Percentiles rank a stretch among this genome's conserved stretches.
Evolutionary conservation across 2,329 filamentous ascomycete genomes (phyloP).

Genomic region (Claviceps lovelessii): DNA sequence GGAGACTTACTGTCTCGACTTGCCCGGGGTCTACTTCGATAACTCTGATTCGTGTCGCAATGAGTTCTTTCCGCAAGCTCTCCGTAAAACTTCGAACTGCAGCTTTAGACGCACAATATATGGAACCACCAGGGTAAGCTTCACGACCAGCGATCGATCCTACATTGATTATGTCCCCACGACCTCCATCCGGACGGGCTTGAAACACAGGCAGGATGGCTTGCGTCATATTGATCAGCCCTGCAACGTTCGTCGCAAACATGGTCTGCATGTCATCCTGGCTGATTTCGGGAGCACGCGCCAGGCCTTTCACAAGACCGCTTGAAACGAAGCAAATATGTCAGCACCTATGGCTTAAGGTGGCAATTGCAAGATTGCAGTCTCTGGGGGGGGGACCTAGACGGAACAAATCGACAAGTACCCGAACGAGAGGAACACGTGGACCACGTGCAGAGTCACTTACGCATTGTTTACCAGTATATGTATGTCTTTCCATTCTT

Average conservation of each 20-base stretch:
- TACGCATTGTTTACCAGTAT: slow-evolving; percentile 94
- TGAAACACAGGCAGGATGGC: slow-evolving; percentile 73
- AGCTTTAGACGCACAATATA: slow-evolving; percentile 89
- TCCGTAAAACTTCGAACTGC: slow-evolving; percentile 78
- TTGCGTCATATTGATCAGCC: slow-evolving; percentile 94
- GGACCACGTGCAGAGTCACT: slow-evolving; percentile 19
- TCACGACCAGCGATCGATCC: slow-evolving; percentile 82
- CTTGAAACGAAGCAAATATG: slow-evolving; percentile 26
- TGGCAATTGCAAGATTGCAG: not conserved
- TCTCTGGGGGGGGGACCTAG: no score
- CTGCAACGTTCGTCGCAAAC: slow-evolving; percentile 88
- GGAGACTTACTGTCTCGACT: slow-evolving; percentile 57
- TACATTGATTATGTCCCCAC: slow-evolving; percentile 89
- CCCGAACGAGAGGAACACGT: not conserved
- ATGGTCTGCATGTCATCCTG: slow-evolving; percentile 73
- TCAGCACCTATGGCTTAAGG: not conserved
- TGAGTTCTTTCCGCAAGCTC: slow-evolving; percentile 65
- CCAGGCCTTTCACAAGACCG: slow-evolving; percentile 78
- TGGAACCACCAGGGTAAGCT: slow-evolving; percentile 69
- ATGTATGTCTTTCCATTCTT: slow-evolving; percentile 72
- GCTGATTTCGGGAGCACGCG: slow-evolving; percentile 68
- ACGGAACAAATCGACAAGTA: not conserved
- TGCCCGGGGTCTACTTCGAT: slow-evolving; percentile 87
- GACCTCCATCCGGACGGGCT: slow-evolving; percentile 56
- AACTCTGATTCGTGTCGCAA: slow-evolving; percentile 64